phyloP scores from a whole-genome alignment of 768 basidiomycete genomes.

The Exsudoporus frostii region DNA sequence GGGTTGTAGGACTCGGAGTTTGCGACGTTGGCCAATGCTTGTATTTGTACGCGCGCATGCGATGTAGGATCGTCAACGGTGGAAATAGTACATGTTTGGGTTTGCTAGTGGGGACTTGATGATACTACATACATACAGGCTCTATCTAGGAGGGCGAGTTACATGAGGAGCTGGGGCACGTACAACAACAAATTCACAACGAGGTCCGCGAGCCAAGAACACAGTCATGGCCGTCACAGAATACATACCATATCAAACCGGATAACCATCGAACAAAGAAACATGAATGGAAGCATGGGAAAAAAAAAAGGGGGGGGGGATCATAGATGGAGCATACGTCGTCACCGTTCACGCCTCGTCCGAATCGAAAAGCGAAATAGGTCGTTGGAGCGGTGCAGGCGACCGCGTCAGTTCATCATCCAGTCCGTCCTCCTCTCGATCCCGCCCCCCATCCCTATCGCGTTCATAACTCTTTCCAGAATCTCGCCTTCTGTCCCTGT shows the following conservation, averaged over 20 bases:
- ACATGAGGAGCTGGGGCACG: neutral
- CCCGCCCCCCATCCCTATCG: neutral
- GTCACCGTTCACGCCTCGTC: slow-evolving; percentile 13
- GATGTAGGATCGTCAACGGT: neutral
- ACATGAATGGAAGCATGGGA: neutral
- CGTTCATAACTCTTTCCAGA: neutral
- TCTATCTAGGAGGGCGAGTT: neutral
- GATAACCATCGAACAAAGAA: neutral
- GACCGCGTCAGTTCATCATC: slow-evolving; percentile 18
- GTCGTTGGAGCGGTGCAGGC: slow-evolving; percentile 28
- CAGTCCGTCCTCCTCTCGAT: slow-evolving; percentile 1
- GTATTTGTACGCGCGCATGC: slow-evolving; percentile 1
- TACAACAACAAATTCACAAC: neutral
- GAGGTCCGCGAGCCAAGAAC: neutral
- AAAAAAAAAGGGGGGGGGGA: neutral
- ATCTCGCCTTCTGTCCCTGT: neutral
- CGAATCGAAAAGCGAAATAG: slow-evolving; percentile 32
- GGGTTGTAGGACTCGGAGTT: slow-evolving; percentile 43
- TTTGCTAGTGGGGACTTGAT: neutral
- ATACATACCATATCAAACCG: slow-evolving; percentile 4
- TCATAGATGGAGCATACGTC: neutral
- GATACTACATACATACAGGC: neutral
- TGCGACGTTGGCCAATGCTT: neutral
- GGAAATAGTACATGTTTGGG: neutral
- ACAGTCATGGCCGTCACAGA: neutral